A percentile compares a stretch with the other conserved stretches of the same genome.
Conservation (phyloP, 176 grass and related monocot genomes). For the Tillandsia fasciculata region DNA sequence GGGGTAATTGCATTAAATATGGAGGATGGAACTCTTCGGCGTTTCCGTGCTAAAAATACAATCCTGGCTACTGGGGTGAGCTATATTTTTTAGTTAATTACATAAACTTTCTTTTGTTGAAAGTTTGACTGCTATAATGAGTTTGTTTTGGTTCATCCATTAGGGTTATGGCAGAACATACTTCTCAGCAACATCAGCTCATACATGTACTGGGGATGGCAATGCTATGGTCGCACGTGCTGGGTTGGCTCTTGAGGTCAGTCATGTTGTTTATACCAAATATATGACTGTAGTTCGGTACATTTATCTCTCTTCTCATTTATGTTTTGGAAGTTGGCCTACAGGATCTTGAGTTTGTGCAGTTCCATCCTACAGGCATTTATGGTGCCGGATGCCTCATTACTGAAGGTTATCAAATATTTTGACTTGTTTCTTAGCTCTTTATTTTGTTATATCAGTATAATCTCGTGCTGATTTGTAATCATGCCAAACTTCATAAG, state of each 20-base stretch:
- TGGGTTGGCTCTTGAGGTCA: slow-evolving; percentile 84
- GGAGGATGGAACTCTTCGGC: slow-evolving; percentile 96
- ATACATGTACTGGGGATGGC: slow-evolving; percentile 99
- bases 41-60: slow-evolving; percentile 74
- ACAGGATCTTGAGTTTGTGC: slow-evolving; percentile 98
- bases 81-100: slow-evolving; percentile 3
- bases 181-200: slow-evolving; percentile 95
- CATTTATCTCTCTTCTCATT: neutral
- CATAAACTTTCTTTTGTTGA: slow-evolving; percentile 4
- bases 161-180: slow-evolving; percentile 85
- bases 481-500: neutral
- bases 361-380: slow-evolving; percentile 84
- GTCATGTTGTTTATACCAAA: slow-evolving; percentile 9
- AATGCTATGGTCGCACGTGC: slow-evolving; percentile 97
- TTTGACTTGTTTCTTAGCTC: neutral
- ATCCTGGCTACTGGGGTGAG: slow-evolving; percentile 88
- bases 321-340: neutral
- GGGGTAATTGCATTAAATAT: slow-evolving; percentile 97
- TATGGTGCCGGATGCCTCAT: slow-evolving; percentile 85
- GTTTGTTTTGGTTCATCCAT: slow-evolving; percentile 16
- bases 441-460: neutral
- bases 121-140: slow-evolving; percentile 9
- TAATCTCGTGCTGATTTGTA: neutral
- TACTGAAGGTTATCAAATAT: slow-evolving; percentile 54
- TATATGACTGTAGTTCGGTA: neutral